Evolutionary conservation across 1,284 basidiomycete genomes (phyloP), one percentile per base, ranked within the genome.

Genomic region (Cryptococcus sp.): DNA sequence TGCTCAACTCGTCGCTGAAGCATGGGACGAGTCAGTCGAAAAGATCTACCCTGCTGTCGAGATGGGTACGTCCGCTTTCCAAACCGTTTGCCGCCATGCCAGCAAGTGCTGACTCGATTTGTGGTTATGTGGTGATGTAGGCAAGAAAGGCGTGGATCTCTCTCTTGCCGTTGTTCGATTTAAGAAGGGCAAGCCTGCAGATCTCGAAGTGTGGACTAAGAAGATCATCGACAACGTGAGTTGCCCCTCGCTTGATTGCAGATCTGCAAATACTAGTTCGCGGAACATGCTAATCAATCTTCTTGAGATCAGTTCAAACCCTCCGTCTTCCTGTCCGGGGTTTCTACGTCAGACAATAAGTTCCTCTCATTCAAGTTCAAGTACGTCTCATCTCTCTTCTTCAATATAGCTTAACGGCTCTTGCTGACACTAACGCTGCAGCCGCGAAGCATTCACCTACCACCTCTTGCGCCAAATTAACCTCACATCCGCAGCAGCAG

Each of bases 101-200:
- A 38, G 37, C 19, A 26, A 10, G 7, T 4, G 17, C 15, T 45
- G 25, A 44, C 5, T 20, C 3, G 46, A 43, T 10, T 37, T 1
- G 19, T 34, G 26, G 17, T 17, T 16, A 23, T 25, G 37, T 34
- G 29, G 25, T 23, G 7, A 13, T 26, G n/a, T 54, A 69, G 90
- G 90, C 49, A 93, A 93, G 80, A 94, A 95, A 79, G 91, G 89
- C 17, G 87, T 85, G 47, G 95, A 99, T 80, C 93, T 96, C 68
- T 91, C 89, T 0, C 85, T 99, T 34, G 93, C 96, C 5, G 79
- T 98, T 44, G 91, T 94, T 25, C 85, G 95, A 57, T 98, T 95
- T 80, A 84, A 90, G 65, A 82, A 97, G 50, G 86, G 87, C 5
- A 91, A 87, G 43, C 95, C 95, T 72, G 57, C 54, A 19, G 83